phyloP scores from a whole-genome alignment of 805 yeast species.

The Yarrowia osloensis region DNA sequence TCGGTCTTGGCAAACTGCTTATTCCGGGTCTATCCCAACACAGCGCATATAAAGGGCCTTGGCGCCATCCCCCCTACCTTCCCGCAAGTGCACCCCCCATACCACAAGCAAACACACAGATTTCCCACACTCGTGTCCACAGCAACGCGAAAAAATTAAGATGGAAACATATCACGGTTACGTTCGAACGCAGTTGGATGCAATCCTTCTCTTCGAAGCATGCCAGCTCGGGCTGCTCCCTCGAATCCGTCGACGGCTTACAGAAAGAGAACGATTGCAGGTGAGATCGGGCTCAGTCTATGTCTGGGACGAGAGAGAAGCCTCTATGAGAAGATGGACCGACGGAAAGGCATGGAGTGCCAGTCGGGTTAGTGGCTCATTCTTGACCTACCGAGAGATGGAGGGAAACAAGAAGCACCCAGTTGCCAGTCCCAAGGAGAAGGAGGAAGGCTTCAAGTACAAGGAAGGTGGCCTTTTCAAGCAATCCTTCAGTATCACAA shows the following conservation, averaged over 20 bases:
- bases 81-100: background rate
- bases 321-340: constrained; percentile 77
- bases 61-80: constrained; percentile 20
- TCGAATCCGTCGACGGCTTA: constrained; percentile 56
- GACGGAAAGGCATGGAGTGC: constrained; percentile 77
- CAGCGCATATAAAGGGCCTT: constrained; percentile 27
- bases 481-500: constrained; percentile 61
- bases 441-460: constrained; percentile 44
- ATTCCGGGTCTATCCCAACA: constrained; percentile 29
- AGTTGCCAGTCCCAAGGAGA: constrained; percentile 4
- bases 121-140: constrained; percentile 51
- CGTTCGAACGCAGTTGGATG: constrained; percentile 60
- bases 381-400: constrained; percentile 64
- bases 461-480: constrained; percentile 60
- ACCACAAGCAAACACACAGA: background rate
- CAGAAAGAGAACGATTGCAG: constrained; percentile 55
- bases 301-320: constrained; percentile 70
- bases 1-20: constrained; percentile 29
- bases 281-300: constrained; percentile 63
- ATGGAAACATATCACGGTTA: constrained; percentile 67
- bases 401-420: constrained; percentile 40
- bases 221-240: constrained; percentile 58
- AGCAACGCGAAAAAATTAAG: constrained; percentile 34
- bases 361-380: constrained; percentile 64
- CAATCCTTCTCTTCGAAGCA: constrained; percentile 66